Evolutionary conservation across 108 stramenopile genomes (phyloP).

Genomic region (Parietichytrium sp.): DNA sequence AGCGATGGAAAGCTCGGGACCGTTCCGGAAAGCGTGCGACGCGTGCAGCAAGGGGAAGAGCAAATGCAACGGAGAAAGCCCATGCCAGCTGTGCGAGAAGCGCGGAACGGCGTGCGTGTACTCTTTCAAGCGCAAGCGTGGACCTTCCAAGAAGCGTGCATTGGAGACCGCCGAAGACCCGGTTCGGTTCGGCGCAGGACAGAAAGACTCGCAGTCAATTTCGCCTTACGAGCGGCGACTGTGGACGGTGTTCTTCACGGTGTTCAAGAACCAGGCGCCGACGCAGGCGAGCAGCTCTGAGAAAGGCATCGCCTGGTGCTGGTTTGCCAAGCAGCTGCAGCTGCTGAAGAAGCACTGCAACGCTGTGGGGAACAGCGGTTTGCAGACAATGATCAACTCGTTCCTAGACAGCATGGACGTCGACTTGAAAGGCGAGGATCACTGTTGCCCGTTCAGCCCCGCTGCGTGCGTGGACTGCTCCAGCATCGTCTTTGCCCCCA

Average conservation of each 20-base stretch:
- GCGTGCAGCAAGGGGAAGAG: conserved; percentile 18
- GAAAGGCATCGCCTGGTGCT: conserved; percentile 36
- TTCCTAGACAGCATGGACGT: conserved; percentile 26
- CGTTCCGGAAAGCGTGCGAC: conserved; percentile 26
- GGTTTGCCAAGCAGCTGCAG: conserved; percentile 20
- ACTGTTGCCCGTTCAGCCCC: conserved; percentile 33
- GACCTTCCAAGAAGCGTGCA: not conserved
- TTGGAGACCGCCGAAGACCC: not conserved
- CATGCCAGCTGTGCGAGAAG: conserved; percentile 23
- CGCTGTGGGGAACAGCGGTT: not conserved
- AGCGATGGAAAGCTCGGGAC: too few relatives aligned
- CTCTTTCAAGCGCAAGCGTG: not conserved
- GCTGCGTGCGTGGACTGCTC: conserved; percentile 11
- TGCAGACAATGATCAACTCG: conserved; percentile 11
- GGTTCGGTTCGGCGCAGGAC: not conserved
- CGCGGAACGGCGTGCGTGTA: not conserved
- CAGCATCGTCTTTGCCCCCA: not conserved
- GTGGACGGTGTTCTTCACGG: conserved; percentile 26
- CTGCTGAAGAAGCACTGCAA: conserved; percentile 27
- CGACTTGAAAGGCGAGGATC: conserved; percentile 12
- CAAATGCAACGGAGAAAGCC: conserved; percentile 27
- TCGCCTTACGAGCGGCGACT: conserved; percentile 26
- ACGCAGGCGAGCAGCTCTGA: not conserved
- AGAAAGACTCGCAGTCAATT: not conserved
- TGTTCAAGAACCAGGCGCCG: conserved; percentile 10